Conservation (phyloP, 169 alveolate genomes). For the Cryptosporidium bovis region DNA sequence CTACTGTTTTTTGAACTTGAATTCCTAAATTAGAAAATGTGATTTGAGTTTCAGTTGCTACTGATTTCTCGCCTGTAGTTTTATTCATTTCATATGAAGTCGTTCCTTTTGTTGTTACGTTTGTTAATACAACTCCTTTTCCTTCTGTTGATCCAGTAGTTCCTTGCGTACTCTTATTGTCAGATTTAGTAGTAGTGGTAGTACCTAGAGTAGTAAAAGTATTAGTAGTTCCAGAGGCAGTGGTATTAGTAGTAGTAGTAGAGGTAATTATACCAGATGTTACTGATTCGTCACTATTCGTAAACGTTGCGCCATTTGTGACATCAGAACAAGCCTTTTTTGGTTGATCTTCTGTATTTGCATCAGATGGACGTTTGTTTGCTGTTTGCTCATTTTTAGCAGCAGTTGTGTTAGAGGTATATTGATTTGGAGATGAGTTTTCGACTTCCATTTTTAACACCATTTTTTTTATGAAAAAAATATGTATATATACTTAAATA, state of each 20-base stretch:
- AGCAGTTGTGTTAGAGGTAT: background rate
- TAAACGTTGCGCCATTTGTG: background rate
- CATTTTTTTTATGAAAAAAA: background rate
- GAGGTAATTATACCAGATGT: background rate
- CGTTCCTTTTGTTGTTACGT: background rate
- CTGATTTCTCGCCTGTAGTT: background rate
- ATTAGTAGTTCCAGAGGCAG: background rate
- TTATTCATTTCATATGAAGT: background rate
- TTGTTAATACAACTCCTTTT: too few species aligned
- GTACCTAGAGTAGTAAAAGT: background rate
- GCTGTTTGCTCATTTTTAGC: conserved; percentile 6
- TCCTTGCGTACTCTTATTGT: background rate
- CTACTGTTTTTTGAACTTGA: conserved; percentile 30
- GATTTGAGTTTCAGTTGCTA: conserved; percentile 8
- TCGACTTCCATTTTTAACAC: conserved; percentile 41
- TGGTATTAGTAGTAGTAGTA: conserved; percentile 6
- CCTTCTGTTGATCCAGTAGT: background rate
- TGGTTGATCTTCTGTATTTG: conserved; percentile 30
- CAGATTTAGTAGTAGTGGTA: conserved; percentile 12
- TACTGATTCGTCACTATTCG: background rate
- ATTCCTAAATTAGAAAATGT: background rate
- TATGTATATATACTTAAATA: background rate
- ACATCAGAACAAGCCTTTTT: conserved; percentile 60
- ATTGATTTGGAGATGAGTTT: conserved; percentile 71
- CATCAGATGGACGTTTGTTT: conserved; percentile 73